phyloP scores from a whole-genome alignment of 306 rosid species.

The Cyamopsis tetragonoloba region DNA sequence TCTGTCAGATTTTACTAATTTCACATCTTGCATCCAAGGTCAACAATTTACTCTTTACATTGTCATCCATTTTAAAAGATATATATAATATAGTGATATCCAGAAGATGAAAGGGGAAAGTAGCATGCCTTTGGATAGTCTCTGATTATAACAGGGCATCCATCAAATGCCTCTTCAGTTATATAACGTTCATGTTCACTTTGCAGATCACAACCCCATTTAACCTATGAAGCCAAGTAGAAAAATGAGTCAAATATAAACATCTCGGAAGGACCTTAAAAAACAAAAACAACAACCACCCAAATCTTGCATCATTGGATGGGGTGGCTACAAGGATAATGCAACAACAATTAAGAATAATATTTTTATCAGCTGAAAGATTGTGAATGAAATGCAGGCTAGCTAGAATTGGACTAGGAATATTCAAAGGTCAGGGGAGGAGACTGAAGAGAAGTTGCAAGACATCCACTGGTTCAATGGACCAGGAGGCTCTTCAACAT shows the following conservation, averaged over 20 bases:
- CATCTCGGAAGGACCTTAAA: conserved; percentile 3
- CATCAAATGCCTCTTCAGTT: conserved; percentile 85
- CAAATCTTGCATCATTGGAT: not conserved
- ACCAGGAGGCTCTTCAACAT: not conserved
- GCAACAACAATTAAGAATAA: not conserved
- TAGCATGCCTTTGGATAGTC: conserved; percentile 89
- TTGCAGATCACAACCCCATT: conserved; percentile 98
- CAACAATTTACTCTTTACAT: not conserved
- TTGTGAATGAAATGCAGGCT: not conserved
- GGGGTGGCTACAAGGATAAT: not conserved
- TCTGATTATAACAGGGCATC: conserved; percentile 86
- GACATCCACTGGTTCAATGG: not conserved
- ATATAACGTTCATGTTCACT: conserved; percentile 95
- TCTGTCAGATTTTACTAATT: not conserved
- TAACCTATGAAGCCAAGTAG: conserved; percentile 48
- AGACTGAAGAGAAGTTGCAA: not conserved
- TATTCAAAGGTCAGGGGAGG: not conserved
- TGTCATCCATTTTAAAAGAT: not conserved
- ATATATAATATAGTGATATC: not conserved
- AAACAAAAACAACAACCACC: not conserved
- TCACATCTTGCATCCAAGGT: not conserved
- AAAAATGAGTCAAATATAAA: conserved; percentile 11
- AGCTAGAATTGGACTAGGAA: not conserved
- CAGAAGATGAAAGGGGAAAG: conserved; percentile 22
- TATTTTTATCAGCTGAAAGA: not conserved